Evolutionary conservation across 2,329 filamentous ascomycete species (phyloP).

Genomic region (Trichophyton simii): DNA sequence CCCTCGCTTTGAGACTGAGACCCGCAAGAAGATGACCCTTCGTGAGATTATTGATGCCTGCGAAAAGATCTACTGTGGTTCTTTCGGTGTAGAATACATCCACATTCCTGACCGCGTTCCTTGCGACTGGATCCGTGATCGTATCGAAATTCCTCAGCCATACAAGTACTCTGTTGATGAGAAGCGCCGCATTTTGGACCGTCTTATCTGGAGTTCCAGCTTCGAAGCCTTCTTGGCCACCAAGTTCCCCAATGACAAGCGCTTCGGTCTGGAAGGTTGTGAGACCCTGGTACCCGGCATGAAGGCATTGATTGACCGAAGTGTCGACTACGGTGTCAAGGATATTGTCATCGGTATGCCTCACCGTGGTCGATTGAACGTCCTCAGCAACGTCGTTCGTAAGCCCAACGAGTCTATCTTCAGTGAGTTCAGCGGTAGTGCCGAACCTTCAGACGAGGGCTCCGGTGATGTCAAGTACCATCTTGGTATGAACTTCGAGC

Average conservation of each 20-base stretch:
- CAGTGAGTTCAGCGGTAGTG: slow-evolving; percentile 85
- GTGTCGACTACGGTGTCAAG: slow-evolving; percentile 96
- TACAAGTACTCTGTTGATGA: slow-evolving; percentile 98
- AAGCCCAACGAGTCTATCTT: slow-evolving; percentile 99
- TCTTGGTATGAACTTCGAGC: slow-evolving; percentile 99
- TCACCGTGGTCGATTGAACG: slow-evolving; percentile 94
- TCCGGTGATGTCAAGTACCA: slow-evolving; percentile 99
- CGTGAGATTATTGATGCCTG: slow-evolving; percentile 87
- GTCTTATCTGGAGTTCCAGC: slow-evolving; percentile 95
- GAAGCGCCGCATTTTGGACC: slow-evolving; percentile 94
- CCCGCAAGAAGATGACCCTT: slow-evolving; percentile 88
- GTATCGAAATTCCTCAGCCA: slow-evolving; percentile 81
- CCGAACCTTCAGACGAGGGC: slow-evolving; percentile 82
- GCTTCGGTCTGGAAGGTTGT: slow-evolving; percentile 94
- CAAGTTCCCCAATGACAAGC: slow-evolving; percentile 99
- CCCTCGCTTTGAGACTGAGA: slow-evolving; percentile 79
- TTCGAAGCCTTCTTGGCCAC: slow-evolving; percentile 92
- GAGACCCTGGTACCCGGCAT: slow-evolving; percentile 96
- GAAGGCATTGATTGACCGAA: slow-evolving; percentile 97
- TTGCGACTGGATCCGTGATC: slow-evolving; percentile 95
- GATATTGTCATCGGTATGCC: slow-evolving; percentile 99
- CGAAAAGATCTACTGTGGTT: slow-evolving; percentile 91
- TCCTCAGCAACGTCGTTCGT: slow-evolving; percentile 93
- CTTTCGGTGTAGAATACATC: slow-evolving; percentile 97
- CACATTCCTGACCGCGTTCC: slow-evolving; percentile 95